A percentile compares a stretch with the other conserved stretches of the same genome.
Conservation (phyloP, 1,284 basidiomycete genomes). For the Melampsora larici-populina region DNA sequence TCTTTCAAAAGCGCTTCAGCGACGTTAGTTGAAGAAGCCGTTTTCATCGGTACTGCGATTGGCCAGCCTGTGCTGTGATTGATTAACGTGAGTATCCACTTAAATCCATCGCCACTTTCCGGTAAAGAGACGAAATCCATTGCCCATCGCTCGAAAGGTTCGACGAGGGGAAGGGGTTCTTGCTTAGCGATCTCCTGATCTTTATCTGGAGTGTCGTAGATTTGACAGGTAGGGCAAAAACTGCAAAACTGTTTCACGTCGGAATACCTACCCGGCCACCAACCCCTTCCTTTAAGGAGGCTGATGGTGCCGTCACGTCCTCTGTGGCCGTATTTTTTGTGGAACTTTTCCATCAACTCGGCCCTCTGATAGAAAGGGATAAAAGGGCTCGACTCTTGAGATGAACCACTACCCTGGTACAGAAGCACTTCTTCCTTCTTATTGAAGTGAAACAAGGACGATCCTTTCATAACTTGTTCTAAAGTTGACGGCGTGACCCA, state of each 20-base stretch:
- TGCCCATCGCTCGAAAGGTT: constrained; percentile 13
- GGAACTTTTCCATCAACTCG: background rate
- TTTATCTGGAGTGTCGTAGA: background rate
- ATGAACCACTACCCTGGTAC: background rate
- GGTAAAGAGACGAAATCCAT: background rate
- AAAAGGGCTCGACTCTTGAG: background rate
- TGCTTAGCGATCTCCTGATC: background rate
- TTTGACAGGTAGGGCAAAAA: background rate
- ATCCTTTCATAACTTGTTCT: background rate
- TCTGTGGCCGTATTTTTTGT: background rate
- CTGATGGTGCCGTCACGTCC: background rate
- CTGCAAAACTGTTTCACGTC: background rate
- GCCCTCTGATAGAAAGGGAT: background rate
- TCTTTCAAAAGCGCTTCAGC: no score
- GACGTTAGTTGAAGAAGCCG: no score
- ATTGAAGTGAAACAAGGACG: background rate
- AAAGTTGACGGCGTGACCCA: background rate
- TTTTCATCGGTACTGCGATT: no score
- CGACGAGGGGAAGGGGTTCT: background rate
- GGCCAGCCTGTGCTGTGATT: no score
- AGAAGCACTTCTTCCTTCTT: background rate
- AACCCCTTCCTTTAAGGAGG: constrained; percentile 7
- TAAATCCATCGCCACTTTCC: background rate
- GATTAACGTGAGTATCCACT: background rate
- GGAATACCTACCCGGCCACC: background rate